These are phyloP conservation scores for Cryphonectria radicalis DNA, from an alignment of 2,329 filamentous ascomycete species.

Conservation along the genomic window DNA sequence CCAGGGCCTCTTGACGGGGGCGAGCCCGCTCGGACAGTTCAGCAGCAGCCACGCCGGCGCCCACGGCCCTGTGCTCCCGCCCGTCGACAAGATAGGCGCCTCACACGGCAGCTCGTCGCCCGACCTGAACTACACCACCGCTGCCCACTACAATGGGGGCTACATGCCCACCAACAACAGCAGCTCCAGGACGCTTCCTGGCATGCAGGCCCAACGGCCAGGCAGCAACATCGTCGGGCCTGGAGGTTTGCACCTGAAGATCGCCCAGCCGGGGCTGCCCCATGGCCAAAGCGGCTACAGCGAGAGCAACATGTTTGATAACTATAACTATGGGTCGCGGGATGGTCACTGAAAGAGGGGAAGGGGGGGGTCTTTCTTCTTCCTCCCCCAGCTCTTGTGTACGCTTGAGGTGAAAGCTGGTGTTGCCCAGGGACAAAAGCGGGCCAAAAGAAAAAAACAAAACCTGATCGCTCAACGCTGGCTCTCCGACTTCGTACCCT, in stretches of 20 bases:
- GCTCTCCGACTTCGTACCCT: background rate
- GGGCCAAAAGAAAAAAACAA: background rate
- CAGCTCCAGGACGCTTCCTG: slow-evolving; percentile 24
- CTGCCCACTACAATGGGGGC: slow-evolving; percentile 21
- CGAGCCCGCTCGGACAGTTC: slow-evolving; percentile 27
- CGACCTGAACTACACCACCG: slow-evolving; percentile 29
- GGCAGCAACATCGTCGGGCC: slow-evolving; percentile 18
- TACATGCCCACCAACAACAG: slow-evolving; percentile 22
- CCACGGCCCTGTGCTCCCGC: slow-evolving; percentile 21
- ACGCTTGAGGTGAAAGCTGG: background rate
- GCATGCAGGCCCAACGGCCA: slow-evolving; percentile 23
- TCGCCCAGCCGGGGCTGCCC: slow-evolving; percentile 19
- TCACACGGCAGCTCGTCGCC: slow-evolving; percentile 26
- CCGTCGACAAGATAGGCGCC: slow-evolving; percentile 22
- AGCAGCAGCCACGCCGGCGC: slow-evolving; percentile 24
- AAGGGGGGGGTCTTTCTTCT: background rate
- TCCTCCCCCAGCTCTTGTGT: background rate
- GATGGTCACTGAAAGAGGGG: slow-evolving; percentile 23
- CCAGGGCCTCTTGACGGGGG: slow-evolving; percentile 22
- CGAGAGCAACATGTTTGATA: slow-evolving; percentile 27
- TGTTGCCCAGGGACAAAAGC: background rate
- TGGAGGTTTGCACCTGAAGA: slow-evolving; percentile 21
- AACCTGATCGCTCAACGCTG: background rate
- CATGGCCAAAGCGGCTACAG: slow-evolving; percentile 25
- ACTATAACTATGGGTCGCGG: slow-evolving; percentile 23